A percentile compares a stretch with the other conserved stretches of the same genome.
These are phyloP conservation scores for Angophora floribunda DNA, from an alignment of 345 rosid species.

Conservation along the genomic window DNA sequence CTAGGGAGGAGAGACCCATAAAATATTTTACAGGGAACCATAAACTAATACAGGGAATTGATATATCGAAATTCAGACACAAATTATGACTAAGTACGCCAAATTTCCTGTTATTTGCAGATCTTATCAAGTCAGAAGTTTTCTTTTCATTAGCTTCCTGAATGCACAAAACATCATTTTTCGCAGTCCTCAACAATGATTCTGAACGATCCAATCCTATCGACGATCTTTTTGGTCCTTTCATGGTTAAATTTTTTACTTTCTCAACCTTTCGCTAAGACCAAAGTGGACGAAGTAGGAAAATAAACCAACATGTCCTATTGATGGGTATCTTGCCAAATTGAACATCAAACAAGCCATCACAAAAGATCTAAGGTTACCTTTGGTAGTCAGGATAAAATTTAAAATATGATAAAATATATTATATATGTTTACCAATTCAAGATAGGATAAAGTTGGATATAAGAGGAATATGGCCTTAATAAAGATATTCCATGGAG, in stretches of 20 bases:
- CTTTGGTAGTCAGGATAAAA: neutral
- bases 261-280: neutral
- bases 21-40: neutral
- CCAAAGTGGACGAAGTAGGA: neutral
- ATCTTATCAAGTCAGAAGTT: neutral
- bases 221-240: neutral
- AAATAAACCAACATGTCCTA: neutral
- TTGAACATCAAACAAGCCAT: neutral
- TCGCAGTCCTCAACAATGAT: neutral
- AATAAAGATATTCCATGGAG: neutral
- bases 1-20: neutral
- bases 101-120: neutral
- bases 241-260: neutral
- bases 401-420: no score
- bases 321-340: neutral
- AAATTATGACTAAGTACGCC: neutral
- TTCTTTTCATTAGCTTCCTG: neutral
- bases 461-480: neutral
- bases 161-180: neutral
- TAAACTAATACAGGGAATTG: neutral
- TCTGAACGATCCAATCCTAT: neutral
- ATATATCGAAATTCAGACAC: neutral
- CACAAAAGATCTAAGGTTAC: neutral
- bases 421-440: no score
- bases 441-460: neutral